Evolutionary conservation across 129 eudicot genomes (phyloP), one percentile per base, ranked within the genome.

Genomic region (Oenanthe sinensis): DNA sequence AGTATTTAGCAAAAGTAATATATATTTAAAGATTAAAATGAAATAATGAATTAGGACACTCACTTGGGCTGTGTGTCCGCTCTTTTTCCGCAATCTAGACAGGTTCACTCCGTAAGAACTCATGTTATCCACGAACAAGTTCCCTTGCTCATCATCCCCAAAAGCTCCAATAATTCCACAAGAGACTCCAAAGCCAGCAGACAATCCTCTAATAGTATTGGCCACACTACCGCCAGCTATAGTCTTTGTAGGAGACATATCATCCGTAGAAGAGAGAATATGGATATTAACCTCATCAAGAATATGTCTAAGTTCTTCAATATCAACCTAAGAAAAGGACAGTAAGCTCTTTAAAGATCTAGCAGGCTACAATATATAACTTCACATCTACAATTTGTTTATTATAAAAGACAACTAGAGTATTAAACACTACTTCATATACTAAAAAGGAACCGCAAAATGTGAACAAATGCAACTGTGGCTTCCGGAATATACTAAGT

Each of bases 201-300:
- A 83, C 28, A 96, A 87, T 67, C 99, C 99, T 86, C 99, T 82
- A 84, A 96, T 90, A 50, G 97, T 96, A 85, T 96, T 96, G 71
- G 99, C 90, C 10, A 96, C 97, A 77, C 97, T 96, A 4, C 99
- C 99, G 0, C 99, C 99, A 28, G 97, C 99, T 49, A 90, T 91
- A 26, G 99, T 92, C 85, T 90, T 96, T 76, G 89, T 45, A 15
- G 94, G 86, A 71, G 88, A 71, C 48, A 83, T 46, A 75, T 77
- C 87, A 65, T 82, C 90, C 15, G 92, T 76, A 37, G 90, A 87
- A 45, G 95, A 82, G 42, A 82, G 37, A 36, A 87, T 86, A 81
- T 90, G 93, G 26, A 83, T 60, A 48, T 90, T 85, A 2, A 96
- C 83, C 88, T 92, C 93, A 44, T 44, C 78, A 54, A 96, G 85